Evolutionary conservation across 2,329 filamentous ascomycete genomes (phyloP).

Genomic region (Nectriaceae sp.): DNA sequence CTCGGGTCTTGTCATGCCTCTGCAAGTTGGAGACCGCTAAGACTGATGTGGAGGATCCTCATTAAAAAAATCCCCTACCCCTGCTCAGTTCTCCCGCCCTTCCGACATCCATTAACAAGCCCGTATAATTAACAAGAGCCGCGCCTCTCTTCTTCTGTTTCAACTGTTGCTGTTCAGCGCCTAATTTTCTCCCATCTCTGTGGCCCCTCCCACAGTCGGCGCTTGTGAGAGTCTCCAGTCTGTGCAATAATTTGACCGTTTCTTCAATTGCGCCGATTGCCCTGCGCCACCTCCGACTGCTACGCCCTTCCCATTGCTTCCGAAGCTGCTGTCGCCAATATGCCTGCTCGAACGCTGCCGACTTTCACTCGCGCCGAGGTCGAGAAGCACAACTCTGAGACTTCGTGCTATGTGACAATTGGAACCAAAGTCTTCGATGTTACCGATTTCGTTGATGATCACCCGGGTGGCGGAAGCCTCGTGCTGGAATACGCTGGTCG

Average conservation of each 20-base stretch:
- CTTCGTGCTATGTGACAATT: constrained; percentile 92
- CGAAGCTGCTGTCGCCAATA: constrained; percentile 36
- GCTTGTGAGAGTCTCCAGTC: neutral
- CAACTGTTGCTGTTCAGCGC: neutral
- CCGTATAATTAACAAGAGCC: constrained; percentile 9
- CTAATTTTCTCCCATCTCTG: neutral
- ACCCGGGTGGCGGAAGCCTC: constrained; percentile 87
- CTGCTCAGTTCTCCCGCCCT: constrained; percentile 21
- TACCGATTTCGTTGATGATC: constrained; percentile 85
- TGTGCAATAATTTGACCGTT: neutral
- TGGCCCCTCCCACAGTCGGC: too few relatives aligned
- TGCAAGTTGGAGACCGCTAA: constrained; percentile 11
- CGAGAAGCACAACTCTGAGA: constrained; percentile 72
- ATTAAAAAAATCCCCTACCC: constrained; percentile 31
- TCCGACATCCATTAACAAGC: constrained; percentile 10
- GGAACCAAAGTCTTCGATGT: constrained; percentile 93
- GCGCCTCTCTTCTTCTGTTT: too few relatives aligned
- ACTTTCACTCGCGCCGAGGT: constrained; percentile 82
- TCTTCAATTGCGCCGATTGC: constrained; percentile 13
- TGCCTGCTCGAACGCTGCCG: constrained; percentile 81
- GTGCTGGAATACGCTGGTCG: constrained; percentile 89
- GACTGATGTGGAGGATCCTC: constrained; percentile 31
- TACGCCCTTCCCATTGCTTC: constrained; percentile 19
- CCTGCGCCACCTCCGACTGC: constrained; percentile 9
- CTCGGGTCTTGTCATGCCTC: neutral